Conservation (phyloP, 75 land plant genomes). For the Picea sitchensis region DNA sequence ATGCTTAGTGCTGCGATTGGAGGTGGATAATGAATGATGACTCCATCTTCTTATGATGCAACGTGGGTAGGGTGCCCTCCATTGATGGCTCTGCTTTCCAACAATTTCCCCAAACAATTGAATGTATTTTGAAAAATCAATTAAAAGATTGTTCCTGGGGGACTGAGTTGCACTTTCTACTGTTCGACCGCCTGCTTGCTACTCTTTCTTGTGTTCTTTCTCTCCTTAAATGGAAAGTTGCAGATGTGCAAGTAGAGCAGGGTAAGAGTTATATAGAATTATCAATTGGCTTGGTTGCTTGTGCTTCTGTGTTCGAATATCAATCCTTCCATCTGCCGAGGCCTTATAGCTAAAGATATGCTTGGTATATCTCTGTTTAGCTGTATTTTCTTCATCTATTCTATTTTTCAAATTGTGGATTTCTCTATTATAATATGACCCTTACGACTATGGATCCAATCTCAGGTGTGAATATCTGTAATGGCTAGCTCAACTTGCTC, state of each 20-base stretch:
- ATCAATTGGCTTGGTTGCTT: too few relatives aligned
- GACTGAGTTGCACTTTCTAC: slow-evolving; percentile 12
- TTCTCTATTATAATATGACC: too few relatives aligned
- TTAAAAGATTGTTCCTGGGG: slow-evolving; percentile 47
- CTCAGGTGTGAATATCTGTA: too few relatives aligned
- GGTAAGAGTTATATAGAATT: background rate
- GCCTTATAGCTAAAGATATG: too few relatives aligned
- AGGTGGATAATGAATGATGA: slow-evolving; percentile 36
- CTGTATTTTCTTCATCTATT: too few relatives aligned
- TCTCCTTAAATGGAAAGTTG: slow-evolving; percentile 1
- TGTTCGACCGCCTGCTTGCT: slow-evolving; percentile 21
- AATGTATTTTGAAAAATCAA: slow-evolving; percentile 37
- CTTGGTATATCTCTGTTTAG: too few relatives aligned
- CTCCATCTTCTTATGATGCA: slow-evolving; percentile 73
- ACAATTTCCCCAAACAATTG: slow-evolving; percentile 26
- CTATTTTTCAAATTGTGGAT: too few relatives aligned
- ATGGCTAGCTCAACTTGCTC: too few relatives aligned
- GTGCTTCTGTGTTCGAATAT: too few relatives aligned
- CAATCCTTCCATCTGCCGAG: too few relatives aligned
- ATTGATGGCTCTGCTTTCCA: slow-evolving; percentile 6
- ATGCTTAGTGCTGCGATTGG: slow-evolving; percentile 15
- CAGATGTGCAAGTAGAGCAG: background rate
- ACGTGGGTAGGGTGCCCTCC: slow-evolving; percentile 72
- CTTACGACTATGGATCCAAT: too few relatives aligned
- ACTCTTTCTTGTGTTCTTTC: slow-evolving; percentile 42